Conservation (phyloP, 768 basidiomycete genomes). For the Gloeopeniophorella convolvens region DNA sequence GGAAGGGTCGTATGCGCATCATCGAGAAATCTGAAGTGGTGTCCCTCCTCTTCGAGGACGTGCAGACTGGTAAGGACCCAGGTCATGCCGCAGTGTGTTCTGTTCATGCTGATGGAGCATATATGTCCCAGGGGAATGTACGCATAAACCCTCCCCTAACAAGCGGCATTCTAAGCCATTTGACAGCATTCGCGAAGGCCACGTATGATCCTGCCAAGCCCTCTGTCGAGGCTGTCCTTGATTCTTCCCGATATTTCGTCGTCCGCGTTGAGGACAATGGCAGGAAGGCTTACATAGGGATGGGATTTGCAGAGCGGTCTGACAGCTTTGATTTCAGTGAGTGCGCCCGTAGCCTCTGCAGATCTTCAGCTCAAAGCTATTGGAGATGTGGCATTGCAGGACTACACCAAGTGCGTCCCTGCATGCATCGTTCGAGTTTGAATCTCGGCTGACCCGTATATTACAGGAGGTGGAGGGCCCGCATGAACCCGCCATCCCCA, state of each 20-base stretch:
- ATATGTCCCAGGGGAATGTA: constrained; percentile 55
- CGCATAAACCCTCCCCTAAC: constrained; percentile 24
- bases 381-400: constrained; percentile 77
- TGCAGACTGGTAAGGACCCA: constrained; percentile 55
- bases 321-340: constrained; percentile 91
- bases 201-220: constrained; percentile 74
- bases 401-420: constrained; percentile 89
- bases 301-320: constrained; percentile 84
- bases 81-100: background rate
- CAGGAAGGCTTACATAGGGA: constrained; percentile 86
- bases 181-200: constrained; percentile 77
- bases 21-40: constrained; percentile 68
- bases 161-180: constrained; percentile 1
- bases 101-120: background rate
- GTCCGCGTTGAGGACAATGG: constrained; percentile 84
- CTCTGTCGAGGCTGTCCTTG: constrained; percentile 90
- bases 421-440: no score
- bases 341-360: constrained; percentile 25
- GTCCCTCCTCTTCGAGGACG: constrained; percentile 74
- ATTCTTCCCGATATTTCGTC: constrained; percentile 94
- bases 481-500: constrained; percentile 44
- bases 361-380: background rate
- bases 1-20: constrained; percentile 89
- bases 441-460: constrained; percentile 15
- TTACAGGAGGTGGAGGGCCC: constrained; percentile 56